Percentiles rank a stretch among this genome's conserved stretches.
phyloP scores from a whole-genome alignment of 2,329 filamentous ascomycete species.

The Alternaria panax region DNA sequence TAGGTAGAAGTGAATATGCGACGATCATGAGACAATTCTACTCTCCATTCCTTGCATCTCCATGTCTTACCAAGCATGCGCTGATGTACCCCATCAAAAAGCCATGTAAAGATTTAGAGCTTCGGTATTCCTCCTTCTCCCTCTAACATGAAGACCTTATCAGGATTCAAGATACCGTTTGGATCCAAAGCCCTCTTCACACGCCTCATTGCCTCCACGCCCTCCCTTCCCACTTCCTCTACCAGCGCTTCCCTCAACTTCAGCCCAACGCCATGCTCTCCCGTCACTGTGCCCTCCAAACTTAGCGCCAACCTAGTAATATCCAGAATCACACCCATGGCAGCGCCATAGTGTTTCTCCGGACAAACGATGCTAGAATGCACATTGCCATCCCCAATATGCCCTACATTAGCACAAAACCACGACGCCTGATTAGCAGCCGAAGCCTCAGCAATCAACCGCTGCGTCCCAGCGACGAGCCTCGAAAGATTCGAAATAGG shows the following conservation, averaged over 20 bases:
- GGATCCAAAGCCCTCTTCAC: constrained; percentile 81
- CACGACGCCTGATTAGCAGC: constrained; percentile 15
- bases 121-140: not conserved
- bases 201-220: constrained; percentile 81
- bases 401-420: constrained; percentile 65
- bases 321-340: constrained; percentile 54
- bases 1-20: too few species aligned
- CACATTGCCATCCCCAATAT: constrained; percentile 70
- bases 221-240: constrained; percentile 75
- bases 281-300: constrained; percentile 83
- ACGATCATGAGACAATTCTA: too few species aligned
- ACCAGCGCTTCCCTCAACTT: constrained; percentile 82
- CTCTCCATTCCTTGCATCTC: too few species aligned
- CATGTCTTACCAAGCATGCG: too few species aligned
- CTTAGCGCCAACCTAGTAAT: constrained; percentile 80
- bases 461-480: constrained; percentile 76
- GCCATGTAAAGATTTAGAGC: not conserved
- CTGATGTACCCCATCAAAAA: too few species aligned
- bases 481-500: constrained; percentile 74
- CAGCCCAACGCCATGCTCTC: constrained; percentile 82
- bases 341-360: constrained; percentile 30
- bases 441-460: constrained; percentile 60
- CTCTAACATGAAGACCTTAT: constrained; percentile 66
- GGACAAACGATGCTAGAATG: constrained; percentile 45
- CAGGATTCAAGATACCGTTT: constrained; percentile 68